Base-by-base conservation (phyloP, 1,139 yeast genomes). In the Spathaspora jeffriesii region DNA sequence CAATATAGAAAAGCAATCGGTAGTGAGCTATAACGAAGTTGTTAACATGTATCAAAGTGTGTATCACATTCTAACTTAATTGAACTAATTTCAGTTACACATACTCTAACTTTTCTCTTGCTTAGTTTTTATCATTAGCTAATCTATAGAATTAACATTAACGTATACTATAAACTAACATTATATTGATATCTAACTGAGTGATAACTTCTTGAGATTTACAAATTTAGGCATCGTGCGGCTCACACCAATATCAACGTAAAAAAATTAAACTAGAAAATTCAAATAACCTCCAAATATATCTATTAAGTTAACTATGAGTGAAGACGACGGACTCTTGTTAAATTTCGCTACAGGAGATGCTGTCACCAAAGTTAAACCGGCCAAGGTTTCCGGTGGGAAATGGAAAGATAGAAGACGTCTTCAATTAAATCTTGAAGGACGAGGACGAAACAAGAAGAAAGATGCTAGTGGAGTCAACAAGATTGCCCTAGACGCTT, bases 381-480 rank as follows among this genome's bases (percentile, higher is more conserved):
- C 60, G 2, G 40, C 50, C 6, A 84, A 82, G 54, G 73, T 80
- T 5, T 71, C 78, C 7, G 93, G 95, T 27, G 95, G 95, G 7
- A 77, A 78, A 57, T 88, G 96, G 96, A 85, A 81, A 57, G 96
- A 88, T 50, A 76, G 96, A 52, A 73, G 95, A 56, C 79, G 78
- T 59, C 74, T 76, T 41, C 82, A 79, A 57, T 67, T 82, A 47
- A 62, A 69, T 18, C 55, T 71, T 42, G 74, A 71, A 56, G 84
- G 84, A 21, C 68, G 81, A 61, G 53, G 56, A 23, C 65, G 60
- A 46, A 67, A 62, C 43, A 60, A 56, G n/a, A 60, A 59, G 43
- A 53, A 55, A 2, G 57, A 55, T 9, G 60, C 63, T 9, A 61
- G 71, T 20, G 76, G 76, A 8, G 73, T 67, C n/a, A 76, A 76